A percentile compares a stretch with the other conserved stretches of the same genome.
These are phyloP conservation scores for Penicillium psychrosexuale DNA, from an alignment of 2,329 filamentous ascomycete genomes.

Conservation along the genomic window DNA sequence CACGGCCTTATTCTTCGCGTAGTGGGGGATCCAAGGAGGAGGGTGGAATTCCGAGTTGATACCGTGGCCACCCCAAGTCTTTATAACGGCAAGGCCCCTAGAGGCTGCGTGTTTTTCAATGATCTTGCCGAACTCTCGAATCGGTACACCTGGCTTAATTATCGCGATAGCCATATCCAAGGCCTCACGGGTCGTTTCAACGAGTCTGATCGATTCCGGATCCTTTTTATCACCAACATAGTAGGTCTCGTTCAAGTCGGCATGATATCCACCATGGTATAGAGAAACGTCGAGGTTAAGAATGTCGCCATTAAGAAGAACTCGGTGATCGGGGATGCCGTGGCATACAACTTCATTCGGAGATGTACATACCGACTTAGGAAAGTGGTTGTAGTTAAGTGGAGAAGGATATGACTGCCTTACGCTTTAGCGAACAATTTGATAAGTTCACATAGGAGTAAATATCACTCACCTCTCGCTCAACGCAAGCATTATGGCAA, in stretches of 20 bases:
- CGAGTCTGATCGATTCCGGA: conserved; percentile 75
- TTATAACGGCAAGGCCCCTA: conserved; percentile 74
- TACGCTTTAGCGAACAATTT: neutral
- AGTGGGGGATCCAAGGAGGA: conserved; percentile 87
- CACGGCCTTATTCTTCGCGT: conserved; percentile 91
- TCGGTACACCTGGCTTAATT: conserved; percentile 81
- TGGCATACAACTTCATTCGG: conserved; percentile 94
- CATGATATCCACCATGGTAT: conserved; percentile 87
- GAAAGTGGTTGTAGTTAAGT: conserved; percentile 87
- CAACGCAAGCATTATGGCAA: conserved; percentile 84
- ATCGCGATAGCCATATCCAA: conserved; percentile 78
- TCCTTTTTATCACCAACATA: conserved; percentile 83
- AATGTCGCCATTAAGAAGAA: conserved; percentile 83
- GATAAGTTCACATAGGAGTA: neutral
- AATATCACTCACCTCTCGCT: conserved; percentile 62
- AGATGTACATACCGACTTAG: conserved; percentile 91
- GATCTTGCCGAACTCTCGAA: conserved; percentile 82
- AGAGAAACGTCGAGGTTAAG: conserved; percentile 89
- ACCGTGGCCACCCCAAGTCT: conserved; percentile 88
- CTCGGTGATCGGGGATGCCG: conserved; percentile 83
- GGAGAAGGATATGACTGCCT: conserved; percentile 83
- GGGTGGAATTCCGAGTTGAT: conserved; percentile 87
- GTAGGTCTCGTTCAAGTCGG: conserved; percentile 92
- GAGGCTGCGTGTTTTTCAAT: conserved; percentile 88
- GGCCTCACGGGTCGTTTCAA: conserved; percentile 80